These are phyloP conservation scores for Fusarium phyllophilum DNA, from an alignment of 2,329 filamentous ascomycete species.

Conservation along the genomic window DNA sequence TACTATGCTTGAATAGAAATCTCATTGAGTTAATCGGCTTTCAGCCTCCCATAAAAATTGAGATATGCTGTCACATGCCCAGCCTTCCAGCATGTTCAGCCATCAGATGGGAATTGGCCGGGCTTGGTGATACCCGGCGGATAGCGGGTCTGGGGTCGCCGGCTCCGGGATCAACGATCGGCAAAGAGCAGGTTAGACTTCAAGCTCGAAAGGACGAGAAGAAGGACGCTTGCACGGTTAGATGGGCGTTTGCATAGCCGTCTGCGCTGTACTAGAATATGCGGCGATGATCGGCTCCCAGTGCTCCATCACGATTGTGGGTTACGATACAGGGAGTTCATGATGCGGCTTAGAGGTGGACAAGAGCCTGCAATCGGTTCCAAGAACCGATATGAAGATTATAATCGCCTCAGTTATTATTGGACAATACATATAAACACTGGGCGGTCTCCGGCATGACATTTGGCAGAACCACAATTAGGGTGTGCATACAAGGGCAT, in stretches of 20 bases:
- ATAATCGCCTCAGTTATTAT: conserved; percentile 34
- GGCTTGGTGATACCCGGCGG: conserved; percentile 23
- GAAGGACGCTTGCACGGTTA: not conserved
- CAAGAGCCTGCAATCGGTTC: not conserved
- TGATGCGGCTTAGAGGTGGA: conserved; percentile 29
- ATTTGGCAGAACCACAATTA: conserved; percentile 36
- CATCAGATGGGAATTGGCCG: conserved; percentile 21
- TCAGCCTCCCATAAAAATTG: not conserved
- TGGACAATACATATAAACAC: conserved; percentile 22
- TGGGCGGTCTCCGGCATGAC: conserved; percentile 38
- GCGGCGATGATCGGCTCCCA: not conserved
- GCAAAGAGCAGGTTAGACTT: not conserved
- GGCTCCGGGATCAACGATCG: conserved; percentile 16
- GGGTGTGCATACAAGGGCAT: conserved; percentile 15
- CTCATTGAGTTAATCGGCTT: not conserved
- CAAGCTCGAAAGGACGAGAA: not conserved
- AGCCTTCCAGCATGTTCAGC: conserved; percentile 12
- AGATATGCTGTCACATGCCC: not conserved
- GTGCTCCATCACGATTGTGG: not conserved
- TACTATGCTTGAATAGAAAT: not conserved
- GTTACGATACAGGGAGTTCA: not conserved
- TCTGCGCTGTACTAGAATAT: not conserved
- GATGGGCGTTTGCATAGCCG: not conserved
- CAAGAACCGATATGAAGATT: conserved; percentile 19
- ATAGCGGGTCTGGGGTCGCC: conserved; percentile 21